A percentile compares a stretch with the other conserved stretches of the same genome.
Evolutionary conservation across 148 eudicot genomes (phyloP).

Genomic region (Arctostaphylos glauca): DNA sequence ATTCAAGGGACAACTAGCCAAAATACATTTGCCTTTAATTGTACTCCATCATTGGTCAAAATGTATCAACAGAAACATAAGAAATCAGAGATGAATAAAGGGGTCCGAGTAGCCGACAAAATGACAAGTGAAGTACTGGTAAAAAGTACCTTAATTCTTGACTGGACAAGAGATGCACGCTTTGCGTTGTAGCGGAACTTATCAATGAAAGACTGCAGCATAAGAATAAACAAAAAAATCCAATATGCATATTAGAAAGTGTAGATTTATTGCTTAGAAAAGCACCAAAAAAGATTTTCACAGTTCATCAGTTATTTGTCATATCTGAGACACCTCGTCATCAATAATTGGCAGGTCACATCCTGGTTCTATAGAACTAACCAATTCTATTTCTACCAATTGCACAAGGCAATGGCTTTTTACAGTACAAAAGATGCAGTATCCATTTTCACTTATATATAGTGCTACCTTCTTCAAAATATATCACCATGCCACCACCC

Average conservation of each 20-base stretch:
- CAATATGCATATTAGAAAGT: constrained; percentile 10
- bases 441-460: not conserved
- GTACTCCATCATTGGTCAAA: not conserved
- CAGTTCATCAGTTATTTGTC: not conserved
- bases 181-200: constrained; percentile 98
- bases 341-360: constrained; percentile 2
- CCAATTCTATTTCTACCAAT: not conserved
- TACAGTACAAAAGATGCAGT: not conserved
- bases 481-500: not conserved
- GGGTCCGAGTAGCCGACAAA: constrained; percentile 11
- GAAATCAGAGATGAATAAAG: not conserved
- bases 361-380: not conserved
- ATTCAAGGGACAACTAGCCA: not conserved
- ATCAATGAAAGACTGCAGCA: constrained; percentile 86
- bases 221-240: not conserved
- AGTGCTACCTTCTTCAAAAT: not conserved
- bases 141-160: constrained; percentile 84
- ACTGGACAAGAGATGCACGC: constrained; percentile 99
- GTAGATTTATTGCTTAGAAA: not conserved
- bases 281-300: constrained; percentile 12
- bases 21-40: not conserved
- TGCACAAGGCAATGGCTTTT: constrained; percentile 11
- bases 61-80: not conserved
- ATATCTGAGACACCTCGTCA: not conserved
- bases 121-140: not conserved